Conservation (phyloP, 169 alveolate genomes). For the Eimeria necatrix region DNA sequence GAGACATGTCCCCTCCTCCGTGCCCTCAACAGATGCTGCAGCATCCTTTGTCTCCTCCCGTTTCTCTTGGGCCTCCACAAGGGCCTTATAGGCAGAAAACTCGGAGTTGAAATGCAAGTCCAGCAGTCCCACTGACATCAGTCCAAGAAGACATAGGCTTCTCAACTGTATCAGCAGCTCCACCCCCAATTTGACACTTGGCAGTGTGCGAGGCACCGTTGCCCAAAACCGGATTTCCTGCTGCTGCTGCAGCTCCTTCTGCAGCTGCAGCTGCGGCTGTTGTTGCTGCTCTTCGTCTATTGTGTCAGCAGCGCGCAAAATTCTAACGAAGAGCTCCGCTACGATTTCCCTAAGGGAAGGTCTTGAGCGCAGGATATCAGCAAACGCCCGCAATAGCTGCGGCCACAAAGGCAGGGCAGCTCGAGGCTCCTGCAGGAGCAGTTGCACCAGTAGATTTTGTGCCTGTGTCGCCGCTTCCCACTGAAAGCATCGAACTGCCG, state of each 20-base stretch:
- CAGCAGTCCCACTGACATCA: constrained; percentile 11
- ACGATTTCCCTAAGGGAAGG: constrained; percentile 56
- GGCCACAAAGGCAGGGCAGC: constrained; percentile 58
- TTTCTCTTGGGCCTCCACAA: not conserved
- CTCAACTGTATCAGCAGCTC: constrained; percentile 36
- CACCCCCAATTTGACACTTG: not conserved
- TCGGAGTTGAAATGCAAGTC: not conserved
- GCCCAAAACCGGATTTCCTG: constrained; percentile 8
- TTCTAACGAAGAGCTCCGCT: constrained; percentile 40
- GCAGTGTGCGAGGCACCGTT: not conserved
- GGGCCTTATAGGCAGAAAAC: not conserved
- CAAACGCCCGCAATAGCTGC: constrained; percentile 24
- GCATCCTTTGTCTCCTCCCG: not conserved
- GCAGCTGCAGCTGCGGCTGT: not conserved
- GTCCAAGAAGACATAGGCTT: not conserved
- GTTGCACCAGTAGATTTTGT: constrained; percentile 47
- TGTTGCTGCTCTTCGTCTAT: not conserved
- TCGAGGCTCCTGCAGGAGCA: constrained; percentile 45
- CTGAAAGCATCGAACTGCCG: constrained; percentile 65
- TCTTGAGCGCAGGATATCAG: constrained; percentile 30
- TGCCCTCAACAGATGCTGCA: not conserved
- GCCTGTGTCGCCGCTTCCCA: constrained; percentile 60
- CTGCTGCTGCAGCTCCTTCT: not conserved
- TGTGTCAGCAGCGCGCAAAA: constrained; percentile 21
- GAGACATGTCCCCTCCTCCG: not conserved